These are phyloP conservation scores for Sporothrix humicola DNA, from an alignment of 2,329 filamentous ascomycete genomes.

Conservation along the genomic window DNA sequence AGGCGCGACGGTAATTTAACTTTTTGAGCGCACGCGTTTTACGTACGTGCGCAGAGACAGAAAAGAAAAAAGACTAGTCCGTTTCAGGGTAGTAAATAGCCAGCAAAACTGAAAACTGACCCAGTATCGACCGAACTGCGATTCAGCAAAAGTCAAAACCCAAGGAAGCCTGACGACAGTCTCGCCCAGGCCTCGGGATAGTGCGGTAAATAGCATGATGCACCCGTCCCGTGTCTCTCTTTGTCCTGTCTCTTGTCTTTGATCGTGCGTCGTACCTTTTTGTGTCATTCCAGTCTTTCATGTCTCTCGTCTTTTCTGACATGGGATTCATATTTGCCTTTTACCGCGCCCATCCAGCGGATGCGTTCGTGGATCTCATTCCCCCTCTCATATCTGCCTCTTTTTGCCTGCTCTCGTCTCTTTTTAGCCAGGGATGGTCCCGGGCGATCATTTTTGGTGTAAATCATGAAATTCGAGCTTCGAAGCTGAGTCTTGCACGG, in stretches of 20 bases:
- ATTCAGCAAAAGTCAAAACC: neutral
- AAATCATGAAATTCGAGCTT: neutral
- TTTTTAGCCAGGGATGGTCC: slow-evolving; percentile 20
- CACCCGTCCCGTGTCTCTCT: slow-evolving; percentile 21
- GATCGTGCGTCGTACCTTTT: too few species aligned
- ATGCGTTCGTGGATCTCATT: slow-evolving; percentile 12
- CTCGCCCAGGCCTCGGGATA: slow-evolving; percentile 11
- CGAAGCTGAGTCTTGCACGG: too few species aligned
- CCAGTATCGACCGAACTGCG: neutral
- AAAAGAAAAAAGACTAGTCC: neutral
- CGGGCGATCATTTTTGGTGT: neutral
- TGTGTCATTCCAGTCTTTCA: too few species aligned
- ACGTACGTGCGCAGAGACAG: slow-evolving; percentile 4
- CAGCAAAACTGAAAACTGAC: neutral
- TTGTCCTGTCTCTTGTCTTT: neutral
- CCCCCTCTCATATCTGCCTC: neutral
- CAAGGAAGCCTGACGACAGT: neutral
- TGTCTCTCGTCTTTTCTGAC: slow-evolving; percentile 1
- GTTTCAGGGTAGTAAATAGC: slow-evolving; percentile 26
- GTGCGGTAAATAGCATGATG: slow-evolving; percentile 15
- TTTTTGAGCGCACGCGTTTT: slow-evolving; percentile 16
- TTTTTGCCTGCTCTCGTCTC: neutral
- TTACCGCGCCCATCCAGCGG: neutral
- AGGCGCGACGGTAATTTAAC: slow-evolving; percentile 17
- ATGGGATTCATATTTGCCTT: neutral